Evolutionary conservation across 2,329 filamentous ascomycete genomes (phyloP).

Genomic region (Byssoonygena ceratinophila): DNA sequence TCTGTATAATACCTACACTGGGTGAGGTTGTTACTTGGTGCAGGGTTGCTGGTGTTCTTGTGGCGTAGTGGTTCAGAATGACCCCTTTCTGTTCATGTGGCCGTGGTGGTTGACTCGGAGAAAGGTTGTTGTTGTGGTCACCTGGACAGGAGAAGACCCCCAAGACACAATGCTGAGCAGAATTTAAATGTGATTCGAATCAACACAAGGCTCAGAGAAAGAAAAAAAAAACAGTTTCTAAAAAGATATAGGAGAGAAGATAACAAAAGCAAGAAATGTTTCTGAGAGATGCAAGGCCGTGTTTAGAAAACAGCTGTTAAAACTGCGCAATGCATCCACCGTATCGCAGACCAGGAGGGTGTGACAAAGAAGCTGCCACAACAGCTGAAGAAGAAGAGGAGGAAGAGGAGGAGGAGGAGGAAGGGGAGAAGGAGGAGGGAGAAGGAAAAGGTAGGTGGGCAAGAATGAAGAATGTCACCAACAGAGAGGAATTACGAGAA

Average conservation of each 20-base stretch:
- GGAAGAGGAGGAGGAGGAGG: background rate
- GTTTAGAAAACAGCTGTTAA: background rate
- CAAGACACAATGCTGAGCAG: background rate
- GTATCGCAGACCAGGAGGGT: background rate
- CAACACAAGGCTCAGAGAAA: background rate
- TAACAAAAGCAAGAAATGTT: background rate
- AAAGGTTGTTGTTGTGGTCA: background rate
- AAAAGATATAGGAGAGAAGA: background rate
- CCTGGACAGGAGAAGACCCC: constrained; percentile 2
- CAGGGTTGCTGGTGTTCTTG: background rate
- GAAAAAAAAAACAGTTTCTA: too few species aligned
- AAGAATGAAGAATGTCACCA: background rate
- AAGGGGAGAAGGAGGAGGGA: background rate
- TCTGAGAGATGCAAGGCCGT: background rate
- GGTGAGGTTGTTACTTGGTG: background rate
- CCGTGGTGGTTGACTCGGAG: constrained; percentile 2
- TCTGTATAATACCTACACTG: constrained; percentile 2
- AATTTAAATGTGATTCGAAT: background rate
- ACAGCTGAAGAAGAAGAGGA: background rate
- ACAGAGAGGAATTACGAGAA: background rate
- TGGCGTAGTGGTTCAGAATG: background rate
- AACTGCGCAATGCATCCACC: background rate
- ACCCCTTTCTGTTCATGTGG: constrained; percentile 8
- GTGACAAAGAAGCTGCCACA: constrained; percentile 5
- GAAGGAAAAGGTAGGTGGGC: background rate